Evolutionary conservation across 805 yeast species (phyloP), one percentile per base, ranked within the genome.

Genomic region (Myxozyma kluyveri): DNA sequence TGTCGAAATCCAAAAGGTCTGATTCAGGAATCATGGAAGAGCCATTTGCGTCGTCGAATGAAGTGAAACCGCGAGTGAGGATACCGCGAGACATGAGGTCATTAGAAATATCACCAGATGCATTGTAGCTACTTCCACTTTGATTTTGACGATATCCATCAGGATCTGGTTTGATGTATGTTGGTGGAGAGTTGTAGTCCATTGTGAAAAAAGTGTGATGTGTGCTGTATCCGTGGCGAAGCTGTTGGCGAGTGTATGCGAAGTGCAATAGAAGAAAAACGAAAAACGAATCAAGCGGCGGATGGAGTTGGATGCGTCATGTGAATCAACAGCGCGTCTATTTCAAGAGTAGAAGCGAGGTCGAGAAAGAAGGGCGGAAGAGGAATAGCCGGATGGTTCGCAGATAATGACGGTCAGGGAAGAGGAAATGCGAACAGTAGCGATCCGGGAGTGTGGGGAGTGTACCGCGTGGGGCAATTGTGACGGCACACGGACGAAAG

Each of bases 91-190:
- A 39, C 40, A 51, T 42, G 23, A 47, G 24, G 4, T 50, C 54
- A 3, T 42, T 57, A 47, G 46, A 42, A 29, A 27, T 33, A 12
- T 37, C 31, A 24, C 17, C 18, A 7, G 47, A n/a, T 10, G 12
- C 45, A 4, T 42, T 18, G 19, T 5, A n/a, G 21, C 36, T 35
- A 35, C 31, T 19, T 9, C 19, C 37, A 12, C 47, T 21, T 5
- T 2, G 39, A 18, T 18, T 33, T 36, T 33, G 37, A 24, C 21
- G 38, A 24, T 21, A 22, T 18, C 44, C 41, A 27, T 56, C 60
- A 32, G 60, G 60, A 32, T 56, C 60, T 14, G 60, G 59, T 36
- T 56, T 56, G 41, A 56, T 56, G 44, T 42, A 56, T n/a, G n/a
- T n/a, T 33, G 58, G 54, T 31, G 57, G 57, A 12, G 57, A 49